phyloP scores from a whole-genome alignment of 2,329 filamentous ascomycete genomes.

The Fusarium cyanostomum region DNA sequence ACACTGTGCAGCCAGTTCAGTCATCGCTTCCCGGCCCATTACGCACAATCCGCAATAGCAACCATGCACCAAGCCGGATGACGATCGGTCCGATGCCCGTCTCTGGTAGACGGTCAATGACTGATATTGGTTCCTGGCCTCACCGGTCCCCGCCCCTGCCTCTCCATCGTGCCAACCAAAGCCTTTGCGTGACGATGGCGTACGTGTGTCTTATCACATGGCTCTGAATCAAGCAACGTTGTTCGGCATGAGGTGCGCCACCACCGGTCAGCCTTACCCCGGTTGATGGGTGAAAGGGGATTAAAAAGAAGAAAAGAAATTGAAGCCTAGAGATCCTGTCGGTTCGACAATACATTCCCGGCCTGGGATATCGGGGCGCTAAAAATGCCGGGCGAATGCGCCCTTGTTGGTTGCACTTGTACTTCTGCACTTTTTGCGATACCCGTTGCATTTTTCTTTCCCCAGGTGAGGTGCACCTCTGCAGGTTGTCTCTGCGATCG shows the following conservation, averaged over 20 bases:
- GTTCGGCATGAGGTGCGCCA: conserved; percentile 14
- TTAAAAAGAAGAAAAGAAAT: conserved; percentile 1
- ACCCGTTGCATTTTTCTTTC: conserved; percentile 23
- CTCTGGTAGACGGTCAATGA: conserved; percentile 19
- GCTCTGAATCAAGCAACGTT: conserved; percentile 24
- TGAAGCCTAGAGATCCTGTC: conserved; percentile 6
- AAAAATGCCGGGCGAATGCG: conserved; percentile 16
- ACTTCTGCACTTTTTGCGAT: conserved; percentile 11
- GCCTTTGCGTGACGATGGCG: conserved; percentile 41
- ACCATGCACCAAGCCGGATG: conserved; percentile 19
- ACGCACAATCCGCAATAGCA: conserved; percentile 12
- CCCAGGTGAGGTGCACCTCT: conserved; percentile 11
- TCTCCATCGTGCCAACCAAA: conserved; percentile 41
- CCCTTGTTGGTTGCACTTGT: conserved; percentile 18
- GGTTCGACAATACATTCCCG: conserved; percentile 22
- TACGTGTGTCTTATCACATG: conserved; percentile 41
- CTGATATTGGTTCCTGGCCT: conserved; percentile 33
- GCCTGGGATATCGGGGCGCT: conserved; percentile 12
- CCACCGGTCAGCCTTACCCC: conserved; percentile 33
- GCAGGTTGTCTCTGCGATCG: conserved; percentile 7
- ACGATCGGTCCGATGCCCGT: conserved; percentile 36
- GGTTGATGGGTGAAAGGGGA: conserved; percentile 17
- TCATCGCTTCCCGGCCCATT: conserved; percentile 8
- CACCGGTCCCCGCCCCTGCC: conserved; percentile 42
- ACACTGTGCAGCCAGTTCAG: conserved; percentile 20